Evolutionary conservation across 331 rosid species (phyloP), one percentile per base, ranked within the genome.

Genomic region (Telfairia occidentalis): DNA sequence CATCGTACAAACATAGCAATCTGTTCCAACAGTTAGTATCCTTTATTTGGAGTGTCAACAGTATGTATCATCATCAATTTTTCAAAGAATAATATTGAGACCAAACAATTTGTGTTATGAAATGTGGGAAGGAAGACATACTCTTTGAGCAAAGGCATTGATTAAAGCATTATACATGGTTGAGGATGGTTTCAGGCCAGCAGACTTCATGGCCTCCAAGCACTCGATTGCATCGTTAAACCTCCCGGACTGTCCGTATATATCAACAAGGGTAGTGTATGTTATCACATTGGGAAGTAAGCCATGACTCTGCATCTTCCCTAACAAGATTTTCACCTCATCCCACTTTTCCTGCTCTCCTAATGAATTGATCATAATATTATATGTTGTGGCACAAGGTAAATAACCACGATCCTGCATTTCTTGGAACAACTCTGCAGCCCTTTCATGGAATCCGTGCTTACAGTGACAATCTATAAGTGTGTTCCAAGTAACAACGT

Each of bases 61-160:
- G 55, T 24, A 45, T 15, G 26, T 45, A 43, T 26, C 7, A 7
- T 15, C 23, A 69, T 24, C 55, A 43, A 43, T 0, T 13, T 69
- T 7, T 45, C 55, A 45, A 16, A 69, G 57, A 69, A 24, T 13
- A 26, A 15, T 7, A 26, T 28, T 28, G 11, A 46, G 26, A 26
- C 3, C 3, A 26, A 16, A 46, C 16, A 16, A 70, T 3, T 45
- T 70, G 58, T 3, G 58, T 26, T 57, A 26, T 42, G 57, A 59
- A 58, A 75, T 16, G 70, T 11, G 15, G 38, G 74, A 40, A 63
- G 26, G 74, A 37, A 32, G 50, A 52, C 88, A 77, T 88, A 95
- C 99, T 81, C 89, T 90, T 76, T 95, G 99, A n/a, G 97, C 99
- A 48, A 88, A 92, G 74, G 99, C 96, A 80, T 95, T 95, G 78